Conservation (phyloP, 345 rosid species). For the Murraya koenigii region DNA sequence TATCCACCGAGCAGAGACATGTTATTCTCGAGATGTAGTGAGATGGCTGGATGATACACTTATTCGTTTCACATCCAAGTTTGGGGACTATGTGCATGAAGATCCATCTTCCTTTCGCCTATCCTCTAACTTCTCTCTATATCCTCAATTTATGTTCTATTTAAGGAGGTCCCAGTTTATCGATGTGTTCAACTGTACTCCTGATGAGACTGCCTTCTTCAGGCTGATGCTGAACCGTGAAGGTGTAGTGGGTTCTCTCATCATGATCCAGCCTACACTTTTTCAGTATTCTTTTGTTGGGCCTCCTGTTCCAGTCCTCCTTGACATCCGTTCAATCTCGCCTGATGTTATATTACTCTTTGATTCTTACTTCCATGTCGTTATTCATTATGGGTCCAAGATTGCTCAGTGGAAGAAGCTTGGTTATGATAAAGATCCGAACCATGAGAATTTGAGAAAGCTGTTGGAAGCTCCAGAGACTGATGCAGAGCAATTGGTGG, state of each 20-base stretch:
- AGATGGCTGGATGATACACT: conserved; percentile 91
- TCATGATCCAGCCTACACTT: conserved; percentile 96
- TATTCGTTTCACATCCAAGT: conserved; percentile 68
- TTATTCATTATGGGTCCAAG: conserved; percentile 86
- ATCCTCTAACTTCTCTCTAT: conserved; percentile 85
- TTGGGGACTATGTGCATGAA: conserved; percentile 86
- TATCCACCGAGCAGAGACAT: conserved; percentile 67
- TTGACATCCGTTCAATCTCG: conserved; percentile 77
- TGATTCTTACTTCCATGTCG: conserved; percentile 86
- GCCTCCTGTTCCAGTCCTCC: conserved; percentile 90
- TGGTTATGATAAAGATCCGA: conserved; percentile 75
- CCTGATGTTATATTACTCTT: conserved; percentile 82
- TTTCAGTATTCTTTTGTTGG: conserved; percentile 89
- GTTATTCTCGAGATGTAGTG: conserved; percentile 72
- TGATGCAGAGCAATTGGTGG: conserved; percentile 64
- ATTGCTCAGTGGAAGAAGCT: conserved; percentile 90
- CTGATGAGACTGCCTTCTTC: conserved; percentile 89
- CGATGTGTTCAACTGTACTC: conserved; percentile 85
- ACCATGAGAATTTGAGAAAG: conserved; percentile 82
- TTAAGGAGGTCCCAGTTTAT: conserved; percentile 94
- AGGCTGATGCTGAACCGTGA: conserved; percentile 86
- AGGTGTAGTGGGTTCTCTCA: conserved; percentile 81
- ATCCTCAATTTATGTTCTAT: conserved; percentile 95
- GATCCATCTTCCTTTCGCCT: conserved; percentile 91
- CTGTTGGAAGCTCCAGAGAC: conserved; percentile 82